These are phyloP conservation scores for Rosa lucieae DNA, from an alignment of 306 rosid species.

Conservation along the genomic window DNA sequence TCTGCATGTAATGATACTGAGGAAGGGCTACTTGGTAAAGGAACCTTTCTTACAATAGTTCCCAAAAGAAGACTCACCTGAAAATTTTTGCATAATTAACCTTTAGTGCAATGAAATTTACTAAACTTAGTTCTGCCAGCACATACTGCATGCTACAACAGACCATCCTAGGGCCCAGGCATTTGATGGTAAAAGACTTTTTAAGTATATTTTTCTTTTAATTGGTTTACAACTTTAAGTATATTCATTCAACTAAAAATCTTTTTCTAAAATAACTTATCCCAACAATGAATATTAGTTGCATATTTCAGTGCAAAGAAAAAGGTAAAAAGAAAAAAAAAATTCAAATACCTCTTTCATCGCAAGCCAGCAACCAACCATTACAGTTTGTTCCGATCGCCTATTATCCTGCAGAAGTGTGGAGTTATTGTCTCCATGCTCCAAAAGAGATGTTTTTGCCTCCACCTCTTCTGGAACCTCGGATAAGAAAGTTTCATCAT, in stretches of 20 bases:
- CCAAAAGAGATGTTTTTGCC: constrained; percentile 36
- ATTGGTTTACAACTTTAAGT: neutral
- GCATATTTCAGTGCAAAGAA: constrained; percentile 1
- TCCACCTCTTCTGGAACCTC: constrained; percentile 59
- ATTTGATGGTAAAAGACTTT: neutral
- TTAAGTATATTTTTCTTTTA: neutral
- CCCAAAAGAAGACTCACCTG: constrained; percentile 99
- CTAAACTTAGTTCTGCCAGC: neutral
- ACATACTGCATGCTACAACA: neutral
- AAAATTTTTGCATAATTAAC: constrained; percentile 21
- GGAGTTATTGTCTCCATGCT: constrained; percentile 44
- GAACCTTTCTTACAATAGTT: constrained; percentile 84
- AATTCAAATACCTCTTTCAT: constrained; percentile 86
- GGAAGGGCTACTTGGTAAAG: constrained; percentile 54
- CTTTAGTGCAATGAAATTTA: constrained; percentile 4
- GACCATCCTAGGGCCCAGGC: neutral
- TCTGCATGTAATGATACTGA: constrained; percentile 45
- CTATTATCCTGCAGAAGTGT: constrained; percentile 45
- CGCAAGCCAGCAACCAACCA: constrained; percentile 99
- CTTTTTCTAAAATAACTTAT: neutral
- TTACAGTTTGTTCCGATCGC: constrained; percentile 80
- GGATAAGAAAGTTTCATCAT: constrained; percentile 56
- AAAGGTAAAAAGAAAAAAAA: neutral
- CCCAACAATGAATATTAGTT: constrained; percentile 13
- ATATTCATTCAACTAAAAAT: neutral